Percentiles rank a stretch among this genome's conserved stretches.
Evolutionary conservation across 345 rosid species (phyloP).

Genomic region (Brassica rapa): DNA sequence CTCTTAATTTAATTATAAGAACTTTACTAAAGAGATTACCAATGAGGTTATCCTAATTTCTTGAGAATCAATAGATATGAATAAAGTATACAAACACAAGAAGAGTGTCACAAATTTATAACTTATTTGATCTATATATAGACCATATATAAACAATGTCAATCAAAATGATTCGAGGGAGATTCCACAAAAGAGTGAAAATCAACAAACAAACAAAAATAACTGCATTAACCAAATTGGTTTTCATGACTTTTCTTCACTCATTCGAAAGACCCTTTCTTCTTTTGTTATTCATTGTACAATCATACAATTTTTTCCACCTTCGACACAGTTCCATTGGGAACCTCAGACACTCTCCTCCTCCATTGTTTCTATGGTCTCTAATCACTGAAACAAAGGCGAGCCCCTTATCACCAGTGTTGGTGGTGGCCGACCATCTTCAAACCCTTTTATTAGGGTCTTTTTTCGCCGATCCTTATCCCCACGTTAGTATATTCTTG

Average conservation of each 20-base stretch:
- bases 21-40: too few species aligned
- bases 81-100: background rate
- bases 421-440: too few species aligned
- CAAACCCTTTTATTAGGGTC: too few species aligned
- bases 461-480: too few species aligned
- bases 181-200: background rate
- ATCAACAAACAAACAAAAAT: background rate
- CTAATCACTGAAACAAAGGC: too few species aligned
- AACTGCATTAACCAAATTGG: background rate
- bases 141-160: background rate
- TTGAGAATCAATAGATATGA: background rate
- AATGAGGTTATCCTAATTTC: background rate
- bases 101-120: background rate
- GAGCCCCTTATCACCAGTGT: too few species aligned
- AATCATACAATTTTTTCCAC: background rate
- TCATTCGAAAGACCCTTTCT: background rate
- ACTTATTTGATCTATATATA: background rate
- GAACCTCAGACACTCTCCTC: too few species aligned
- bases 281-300: background rate
- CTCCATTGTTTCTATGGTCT: too few species aligned
- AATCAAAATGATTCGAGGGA: background rate
- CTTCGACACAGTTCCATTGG: too few species aligned
- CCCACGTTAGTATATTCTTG: too few species aligned
- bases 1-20: too few species aligned
- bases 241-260: background rate